These are phyloP conservation scores for Aspergillus ochraceus DNA, from an alignment of 2,329 filamentous ascomycete species.

Conservation along the genomic window DNA sequence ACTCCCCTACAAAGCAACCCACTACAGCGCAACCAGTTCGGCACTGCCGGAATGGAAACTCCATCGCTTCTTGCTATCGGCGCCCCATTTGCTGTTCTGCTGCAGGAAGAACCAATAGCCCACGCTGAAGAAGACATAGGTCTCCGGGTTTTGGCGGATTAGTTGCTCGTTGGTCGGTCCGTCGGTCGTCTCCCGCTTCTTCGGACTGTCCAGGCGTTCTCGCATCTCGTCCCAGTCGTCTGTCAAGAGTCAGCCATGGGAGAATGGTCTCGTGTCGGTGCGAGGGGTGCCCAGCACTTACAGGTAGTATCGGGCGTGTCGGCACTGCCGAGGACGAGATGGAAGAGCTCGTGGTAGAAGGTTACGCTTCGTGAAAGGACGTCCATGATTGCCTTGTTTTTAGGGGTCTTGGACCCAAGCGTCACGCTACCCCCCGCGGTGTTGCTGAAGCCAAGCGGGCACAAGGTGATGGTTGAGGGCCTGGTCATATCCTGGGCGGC, in stretches of 20 bases:
- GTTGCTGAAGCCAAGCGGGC: neutral
- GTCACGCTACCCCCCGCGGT: neutral
- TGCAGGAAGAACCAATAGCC: neutral
- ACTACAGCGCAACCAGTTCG: neutral
- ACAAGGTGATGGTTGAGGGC: neutral
- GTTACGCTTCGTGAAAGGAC: neutral
- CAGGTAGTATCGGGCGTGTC: neutral
- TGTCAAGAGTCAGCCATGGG: neutral
- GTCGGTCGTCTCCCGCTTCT: neutral
- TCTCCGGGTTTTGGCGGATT: neutral
- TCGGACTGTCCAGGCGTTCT: neutral
- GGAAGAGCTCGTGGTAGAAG: neutral
- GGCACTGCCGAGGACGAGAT: neutral
- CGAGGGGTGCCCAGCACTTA: neutral
- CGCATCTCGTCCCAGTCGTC: neutral
- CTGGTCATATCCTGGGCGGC: neutral
- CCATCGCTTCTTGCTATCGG: neutral
- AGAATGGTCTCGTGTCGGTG: no score
- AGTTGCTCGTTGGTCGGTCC: neutral
- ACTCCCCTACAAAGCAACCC: no score
- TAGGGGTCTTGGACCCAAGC: no score
- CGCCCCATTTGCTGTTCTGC: neutral
- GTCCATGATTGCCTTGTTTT: neutral
- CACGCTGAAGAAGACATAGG: neutral
- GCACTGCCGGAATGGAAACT: neutral